Percentiles rank a stretch among this genome's conserved stretches.
phyloP scores from a whole-genome alignment of 768 basidiomycete species.

The Rhizopogon vinicolor region DNA sequence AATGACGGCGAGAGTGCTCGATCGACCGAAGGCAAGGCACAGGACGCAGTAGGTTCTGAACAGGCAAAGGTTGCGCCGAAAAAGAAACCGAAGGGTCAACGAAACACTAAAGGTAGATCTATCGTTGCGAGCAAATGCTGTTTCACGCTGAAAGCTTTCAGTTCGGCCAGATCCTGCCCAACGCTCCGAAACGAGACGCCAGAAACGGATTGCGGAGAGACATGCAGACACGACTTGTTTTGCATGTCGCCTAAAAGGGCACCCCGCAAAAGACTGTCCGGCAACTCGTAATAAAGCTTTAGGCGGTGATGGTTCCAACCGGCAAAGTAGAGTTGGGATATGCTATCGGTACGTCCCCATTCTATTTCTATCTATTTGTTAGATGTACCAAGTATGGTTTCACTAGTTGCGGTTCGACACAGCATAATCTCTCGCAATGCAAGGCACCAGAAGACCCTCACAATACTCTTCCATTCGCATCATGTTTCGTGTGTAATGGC shows the following conservation, averaged over 20 bases:
- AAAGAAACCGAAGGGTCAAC: conserved; percentile 25
- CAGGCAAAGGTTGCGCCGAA: conserved; percentile 8
- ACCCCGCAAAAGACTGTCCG: conserved; percentile 81
- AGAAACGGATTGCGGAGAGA: conserved; percentile 58
- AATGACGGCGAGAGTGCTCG: conserved; percentile 3
- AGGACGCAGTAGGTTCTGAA: conserved; percentile 13
- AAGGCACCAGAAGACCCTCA: conserved; percentile 54
- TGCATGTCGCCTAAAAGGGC: conserved; percentile 80
- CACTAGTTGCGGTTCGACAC: conserved; percentile 73
- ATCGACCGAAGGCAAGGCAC: conserved; percentile 16
- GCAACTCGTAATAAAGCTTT: conserved; percentile 24
- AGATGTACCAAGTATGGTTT: neutral
- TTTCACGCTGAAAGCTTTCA: conserved; percentile 5
- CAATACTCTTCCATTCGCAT: conserved; percentile 80
- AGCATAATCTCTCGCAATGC: conserved; percentile 78
- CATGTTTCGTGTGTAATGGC: conserved; percentile 84
- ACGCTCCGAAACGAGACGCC: conserved; percentile 55
- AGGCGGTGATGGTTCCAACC: conserved; percentile 19
- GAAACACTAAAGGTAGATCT: conserved; percentile 18
- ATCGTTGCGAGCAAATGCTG: conserved; percentile 1
- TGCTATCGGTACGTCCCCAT: conserved; percentile 60
- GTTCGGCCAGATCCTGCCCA: conserved; percentile 15
- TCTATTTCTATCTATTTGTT: neutral
- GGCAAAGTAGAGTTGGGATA: conserved; percentile 41
- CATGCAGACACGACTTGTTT: conserved; percentile 68